Conservation (phyloP, 331 rosid genomes). For the Pyrus hybrid region DNA sequence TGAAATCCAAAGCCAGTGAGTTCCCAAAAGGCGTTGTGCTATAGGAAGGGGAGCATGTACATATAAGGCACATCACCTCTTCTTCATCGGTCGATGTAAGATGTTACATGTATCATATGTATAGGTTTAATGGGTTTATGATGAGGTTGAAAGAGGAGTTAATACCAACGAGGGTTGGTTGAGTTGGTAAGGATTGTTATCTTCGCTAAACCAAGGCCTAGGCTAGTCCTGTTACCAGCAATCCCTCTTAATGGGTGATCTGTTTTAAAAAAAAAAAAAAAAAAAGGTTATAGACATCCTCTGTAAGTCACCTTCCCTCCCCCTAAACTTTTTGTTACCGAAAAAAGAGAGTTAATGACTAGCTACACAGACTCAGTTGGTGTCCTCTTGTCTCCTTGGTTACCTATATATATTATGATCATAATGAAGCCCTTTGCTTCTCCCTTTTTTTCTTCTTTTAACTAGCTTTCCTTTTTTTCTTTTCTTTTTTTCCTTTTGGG, state of each 20-base stretch:
- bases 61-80: too few relatives aligned
- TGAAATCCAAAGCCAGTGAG: too few relatives aligned
- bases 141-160: slow-evolving; percentile 45
- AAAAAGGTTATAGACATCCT: too few relatives aligned
- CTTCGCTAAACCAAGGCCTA: accelerated
- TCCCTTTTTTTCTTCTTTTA: slow-evolving; percentile 4
- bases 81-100: too few relatives aligned
- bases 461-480: slow-evolving; percentile 11
- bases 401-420: slow-evolving; percentile 28
- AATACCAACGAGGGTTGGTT: slow-evolving; percentile 4
- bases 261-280: too few relatives aligned
- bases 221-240: neutral
- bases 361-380: slow-evolving; percentile 56
- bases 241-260: neutral
- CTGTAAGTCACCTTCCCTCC: too few relatives aligned
- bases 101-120: neutral
- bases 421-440: slow-evolving; percentile 27
- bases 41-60: too few relatives aligned
- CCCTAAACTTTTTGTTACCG: too few relatives aligned
- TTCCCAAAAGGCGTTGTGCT: too few relatives aligned
- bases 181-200: neutral
- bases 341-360: neutral
- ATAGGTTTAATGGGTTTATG: slow-evolving; percentile 17
- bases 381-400: slow-evolving; percentile 71
- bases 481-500: neutral